Evolutionary conservation across 176 grass and related monocot genomes (phyloP), one percentile per base, ranked within the genome.

Genomic region (Oryza officinalis): DNA sequence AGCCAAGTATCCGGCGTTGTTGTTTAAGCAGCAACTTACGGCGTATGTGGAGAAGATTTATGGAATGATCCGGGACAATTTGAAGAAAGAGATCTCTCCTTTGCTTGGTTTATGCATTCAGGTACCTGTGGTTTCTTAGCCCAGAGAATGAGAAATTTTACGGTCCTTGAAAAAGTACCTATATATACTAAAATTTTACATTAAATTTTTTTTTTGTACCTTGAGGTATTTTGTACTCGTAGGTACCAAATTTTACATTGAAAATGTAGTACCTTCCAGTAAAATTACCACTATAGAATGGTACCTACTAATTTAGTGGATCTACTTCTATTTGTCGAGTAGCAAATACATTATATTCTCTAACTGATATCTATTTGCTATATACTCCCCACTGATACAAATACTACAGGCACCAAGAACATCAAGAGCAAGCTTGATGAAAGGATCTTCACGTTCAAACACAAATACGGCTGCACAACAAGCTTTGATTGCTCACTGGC

Each of bases 1-100:
- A 84, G 96, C 96, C 27, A 99, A 99, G 83, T 99, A 99, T 75
- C 96, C 96, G 17, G 93, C 93, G 85, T 85, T 96, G 71, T 77
- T 99, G 33, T 99, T 99, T 85, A 99, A 99, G 60, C 96, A 99
- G 38, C 93, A 96, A 71, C 91, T 99, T 77, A 99, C 93, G 10
- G 93, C 93, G 79, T 99, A 99, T 65, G 96, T 99, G 27, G 96
- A 99, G 78, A 99, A 99, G 84, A 96, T 99, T 87, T 99, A 99
- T 81, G 96, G 96, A 84, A 99, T 99, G 96, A 96, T 99, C 70
- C 87, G 96, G n/a, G 96, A 99, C 87, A 99, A 99, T 78, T 90
- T 96, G 83, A 99, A 99, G 89, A 99, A 99, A 92, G 96, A 99
- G 86, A 99, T 99, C 22, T 92, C 91, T 85, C 96, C 96, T 59